Percentiles rank a stretch among this genome's conserved stretches.
These are phyloP conservation scores for Neurospora sp. DNA, from an alignment of 2,329 filamentous ascomycete genomes.

Conservation along the genomic window DNA sequence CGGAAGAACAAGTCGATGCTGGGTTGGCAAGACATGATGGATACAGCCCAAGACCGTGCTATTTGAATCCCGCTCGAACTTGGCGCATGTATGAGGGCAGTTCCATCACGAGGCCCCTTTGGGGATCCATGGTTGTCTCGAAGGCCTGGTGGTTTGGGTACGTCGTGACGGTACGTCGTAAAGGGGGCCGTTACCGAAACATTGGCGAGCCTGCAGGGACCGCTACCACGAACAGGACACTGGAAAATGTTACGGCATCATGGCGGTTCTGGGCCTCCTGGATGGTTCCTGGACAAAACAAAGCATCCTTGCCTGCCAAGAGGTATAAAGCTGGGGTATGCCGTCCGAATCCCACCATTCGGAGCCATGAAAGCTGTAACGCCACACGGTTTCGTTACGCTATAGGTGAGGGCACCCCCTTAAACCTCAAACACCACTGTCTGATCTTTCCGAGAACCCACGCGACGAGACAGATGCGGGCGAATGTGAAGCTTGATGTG, in stretches of 20 bases:
- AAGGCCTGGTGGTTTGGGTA: constrained; percentile 1
- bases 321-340: constrained; percentile 2
- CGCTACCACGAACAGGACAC: neutral
- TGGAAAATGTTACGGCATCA: neutral
- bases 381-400: constrained; percentile 13
- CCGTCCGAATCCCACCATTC: constrained; percentile 10
- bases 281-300: constrained; percentile 9
- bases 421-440: constrained; percentile 13
- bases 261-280: neutral
- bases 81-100: constrained; percentile 11
- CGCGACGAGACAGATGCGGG: neutral
- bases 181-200: neutral
- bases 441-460: neutral
- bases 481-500: neutral
- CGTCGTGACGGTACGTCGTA: constrained; percentile 1
- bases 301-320: constrained; percentile 10
- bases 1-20: constrained; percentile 4
- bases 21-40: constrained; percentile 1
- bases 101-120: constrained; percentile 6
- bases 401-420: constrained; percentile 11
- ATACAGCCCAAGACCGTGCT: constrained; percentile 8
- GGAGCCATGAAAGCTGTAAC: neutral
- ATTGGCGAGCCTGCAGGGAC: neutral
- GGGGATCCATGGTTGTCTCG: constrained; percentile 1
- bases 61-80: constrained; percentile 12